Evolutionary conservation across 176 grass and related monocot species (phyloP), one percentile per base, ranked within the genome.

Genomic region (Alopecurus myosuroides): DNA sequence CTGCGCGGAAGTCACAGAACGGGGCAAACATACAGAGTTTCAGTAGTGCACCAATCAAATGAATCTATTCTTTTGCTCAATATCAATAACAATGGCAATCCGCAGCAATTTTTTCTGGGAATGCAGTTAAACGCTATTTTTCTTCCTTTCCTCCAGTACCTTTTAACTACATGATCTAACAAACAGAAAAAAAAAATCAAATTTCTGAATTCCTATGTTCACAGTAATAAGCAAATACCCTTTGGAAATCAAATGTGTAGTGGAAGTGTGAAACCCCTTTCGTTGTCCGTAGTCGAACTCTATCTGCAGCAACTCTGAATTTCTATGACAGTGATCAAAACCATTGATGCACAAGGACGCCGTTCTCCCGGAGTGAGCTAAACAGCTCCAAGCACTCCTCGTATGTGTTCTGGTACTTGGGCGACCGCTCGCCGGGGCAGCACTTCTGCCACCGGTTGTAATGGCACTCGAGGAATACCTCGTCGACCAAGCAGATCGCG

Each of bases 321-420:
- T 14, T 22, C 14, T n/a, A 44, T 9, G 25, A 2, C 73, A 67
- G 72, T 77, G 29, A 26, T 94, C 90, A 94, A 67, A 82, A 95
- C 93, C 93, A 95, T 48, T 95, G 93, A 78, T 95, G 93, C 76
- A 95, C 93, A 88, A 95, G 93, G 82, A 95, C 86, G 1, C 93
- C 93, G 20, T 71, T 92, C 69, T 90, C 56, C 42, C 93, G 80
- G 56, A 95, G 90, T 1, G 74, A 88, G 20, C 67, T 67, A 52
- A 95, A 95, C 70, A 95, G 84, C 49, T 88, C 85, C 63, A 95
- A 70, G 18, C 93, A 95, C 74, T 95, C 85, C 28, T 84, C 82
- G 6, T 95, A 95, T 3, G 88, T 92, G 74, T 95, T 86, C 51
- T 67, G 55, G 79, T 95, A 95, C 82, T 95, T 95, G 11, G 93